These are phyloP conservation scores for Coemansia guatemalensis DNA, from an alignment of 192 early-diverging fungal species.

Conservation along the genomic window DNA sequence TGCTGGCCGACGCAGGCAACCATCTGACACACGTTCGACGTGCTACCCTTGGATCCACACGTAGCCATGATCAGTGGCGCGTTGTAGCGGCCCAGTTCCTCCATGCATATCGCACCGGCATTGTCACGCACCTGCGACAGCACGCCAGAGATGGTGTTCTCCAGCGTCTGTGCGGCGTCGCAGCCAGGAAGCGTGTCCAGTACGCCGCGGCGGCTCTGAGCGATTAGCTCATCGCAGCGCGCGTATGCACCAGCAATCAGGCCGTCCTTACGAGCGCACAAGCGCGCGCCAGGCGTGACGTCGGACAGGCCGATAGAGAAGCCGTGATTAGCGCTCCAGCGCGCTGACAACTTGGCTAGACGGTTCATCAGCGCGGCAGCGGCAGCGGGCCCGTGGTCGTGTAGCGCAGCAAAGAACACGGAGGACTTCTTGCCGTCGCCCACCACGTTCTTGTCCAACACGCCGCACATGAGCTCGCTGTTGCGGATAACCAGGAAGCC, in stretches of 20 bases:
- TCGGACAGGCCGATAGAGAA: conserved; percentile 99
- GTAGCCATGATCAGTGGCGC: conserved; percentile 97
- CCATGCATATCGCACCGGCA: conserved; percentile 87
- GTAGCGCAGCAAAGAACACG: conserved; percentile 89
- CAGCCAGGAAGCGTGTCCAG: conserved; percentile 86
- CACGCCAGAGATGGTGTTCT: conserved; percentile 81
- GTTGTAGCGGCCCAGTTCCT: conserved; percentile 92
- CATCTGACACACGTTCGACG: conserved; percentile 99
- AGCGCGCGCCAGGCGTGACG: conserved; percentile 82
- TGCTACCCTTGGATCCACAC: conserved; percentile 99
- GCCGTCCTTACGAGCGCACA: conserved; percentile 76
- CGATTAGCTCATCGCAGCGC: conserved; percentile 83
- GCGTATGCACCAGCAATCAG: conserved; percentile 79
- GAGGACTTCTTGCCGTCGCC: conserved; percentile 96
- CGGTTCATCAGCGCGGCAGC: conserved; percentile 95
- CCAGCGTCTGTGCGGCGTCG: conserved; percentile 84
- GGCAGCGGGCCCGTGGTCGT: conserved; percentile 85
- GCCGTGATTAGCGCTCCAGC: conserved; percentile 90
- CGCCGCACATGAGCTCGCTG: conserved; percentile 93
- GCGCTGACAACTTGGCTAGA: conserved; percentile 87
- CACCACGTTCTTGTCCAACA: conserved; percentile 91
- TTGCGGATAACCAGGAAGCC: conserved; percentile 89
- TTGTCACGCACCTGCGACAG: conserved; percentile 89
- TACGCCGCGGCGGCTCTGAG: conserved; percentile 63
- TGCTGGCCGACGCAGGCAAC: conserved; percentile 99